Base-by-base conservation (phyloP, 148 eudicot species). In the Agrostemma githago region DNA sequence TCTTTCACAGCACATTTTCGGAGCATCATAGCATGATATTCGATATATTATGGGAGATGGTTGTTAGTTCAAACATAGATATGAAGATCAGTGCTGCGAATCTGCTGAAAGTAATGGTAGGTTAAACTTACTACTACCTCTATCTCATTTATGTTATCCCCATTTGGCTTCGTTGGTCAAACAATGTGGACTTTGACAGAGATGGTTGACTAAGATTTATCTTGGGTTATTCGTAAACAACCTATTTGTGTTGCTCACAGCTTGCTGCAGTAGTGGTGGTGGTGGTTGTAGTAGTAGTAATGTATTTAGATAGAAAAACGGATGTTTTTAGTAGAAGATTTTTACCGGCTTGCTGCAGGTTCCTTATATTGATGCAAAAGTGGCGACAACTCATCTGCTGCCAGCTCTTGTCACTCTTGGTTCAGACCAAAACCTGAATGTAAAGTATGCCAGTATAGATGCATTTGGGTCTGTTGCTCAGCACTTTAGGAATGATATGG, bases 401-500 rank as follows among this genome's bases (percentile, higher is more conserved):
- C 98, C 98, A 37, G 98, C 98, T 83, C 92, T 94, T 83, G 88
- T 92, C 76, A 94, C 98, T 70, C 92, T 94, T 74, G 98, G 97
- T 71, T 88, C 98, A 76, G 98, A 94, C 82, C 98, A 86, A 81
- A 90, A 92, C 72, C 80, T 92, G 82, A 84, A 79, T 76, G 97
- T 94, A 2, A 88, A 91, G 76, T 90, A 92, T 83, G 97, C 93
- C 62, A 92, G 98, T 75, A 92, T 94, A 73, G 97, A 89, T 37
- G 96, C 97, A 51, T 94, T 94, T 90, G 98, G 98, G 70, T 84
- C 97, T 83, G 98, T 94, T 69, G 97, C 98, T 80, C 97, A 94
- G 84, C 92, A 92, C 72, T 94, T 89, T 64, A 94, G 89, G 80
- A 90, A 85, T 72, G 98, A 94, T 77, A 83, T 84, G 96, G 98